Conservation (phyloP, 1,284 basidiomycete species). For the Coniferiporia weirii region DNA sequence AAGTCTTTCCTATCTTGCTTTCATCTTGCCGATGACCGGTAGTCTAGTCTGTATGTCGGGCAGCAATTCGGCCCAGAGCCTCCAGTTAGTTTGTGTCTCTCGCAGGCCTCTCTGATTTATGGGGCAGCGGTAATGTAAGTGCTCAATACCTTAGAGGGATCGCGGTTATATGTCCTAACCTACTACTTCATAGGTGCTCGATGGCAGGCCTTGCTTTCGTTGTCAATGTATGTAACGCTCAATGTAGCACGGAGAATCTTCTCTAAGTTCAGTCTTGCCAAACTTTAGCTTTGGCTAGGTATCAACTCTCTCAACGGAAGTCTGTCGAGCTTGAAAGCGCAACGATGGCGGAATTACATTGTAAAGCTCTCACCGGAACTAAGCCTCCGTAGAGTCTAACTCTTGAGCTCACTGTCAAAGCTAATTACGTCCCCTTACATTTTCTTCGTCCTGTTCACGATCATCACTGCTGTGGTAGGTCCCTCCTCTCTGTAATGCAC, state of each 20-base stretch:
- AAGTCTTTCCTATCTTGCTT: neutral
- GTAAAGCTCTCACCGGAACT: neutral
- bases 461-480: constrained; percentile 9
- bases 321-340: neutral
- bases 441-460: constrained; percentile 4
- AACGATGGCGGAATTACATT: constrained; percentile 7
- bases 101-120: constrained; percentile 15
- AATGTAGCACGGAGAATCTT: neutral
- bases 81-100: neutral
- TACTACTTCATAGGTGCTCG: constrained; percentile 4
- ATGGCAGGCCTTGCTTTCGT: constrained; percentile 12
- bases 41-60: constrained; percentile 9
- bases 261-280: too few relatives aligned
- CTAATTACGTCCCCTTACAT: constrained; percentile 10
- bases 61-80: constrained; percentile 14
- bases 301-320: neutral
- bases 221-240: constrained; percentile 5
- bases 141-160: neutral
- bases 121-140: constrained; percentile 11
- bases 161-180: neutral
- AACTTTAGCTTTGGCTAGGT: constrained; percentile 10
- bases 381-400: neutral
- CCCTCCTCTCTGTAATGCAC: neutral
- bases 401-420: neutral
- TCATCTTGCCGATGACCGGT: neutral